Base-by-base conservation (phyloP, 2,329 filamentous ascomycete species). In the Hypoxylon sp. region DNA sequence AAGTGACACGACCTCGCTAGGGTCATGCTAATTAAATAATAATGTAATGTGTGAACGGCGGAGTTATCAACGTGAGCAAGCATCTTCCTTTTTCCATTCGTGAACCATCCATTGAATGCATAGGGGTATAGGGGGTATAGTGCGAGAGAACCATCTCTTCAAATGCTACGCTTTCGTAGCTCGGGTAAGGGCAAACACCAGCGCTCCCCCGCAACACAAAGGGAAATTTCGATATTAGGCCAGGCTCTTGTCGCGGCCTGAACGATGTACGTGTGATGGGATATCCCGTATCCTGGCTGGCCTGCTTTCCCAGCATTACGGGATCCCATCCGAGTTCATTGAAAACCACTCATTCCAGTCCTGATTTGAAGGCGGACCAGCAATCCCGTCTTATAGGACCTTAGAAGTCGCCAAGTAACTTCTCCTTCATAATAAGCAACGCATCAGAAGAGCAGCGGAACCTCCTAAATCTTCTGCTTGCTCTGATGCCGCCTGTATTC, bases 401-500 rank as follows among this genome's bases (percentile, higher is more conserved):
- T 19, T 29, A 7, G 27, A 23, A 57, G 63, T 55, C n/a, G 30
- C 25, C 9, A 14, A n/a, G 16, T 7, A 39, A 52, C 2, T 47
- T 48, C 19, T 29, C 41, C n/a, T 48, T 14, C 9, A 14, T 14
- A 7, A 30, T 41, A 39, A 61, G 61, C 41, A 52, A 57, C 41
- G 50, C 46, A 58, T 57, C 48, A 66, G 56, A 62, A 51, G 11
- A 52, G 63, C 64, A 70, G 60, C n/a, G 59, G 62, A 46, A 61
- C 57, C 29, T 71, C 64, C 74, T 78, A 80, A 12, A 65, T 77
- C 76, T 80, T 84, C 74, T 74, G 70, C 59, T 81, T 85, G 74
- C 78, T 78, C 70, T 84, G 81, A 68, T 87, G 85, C 52, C 82
- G 79, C 81, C 92, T 97, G 87, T 92, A 97, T 81, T 98, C 95